Base-by-base conservation (phyloP, 352 stramenopile species). In the Elongisporangium prolatum region DNA sequence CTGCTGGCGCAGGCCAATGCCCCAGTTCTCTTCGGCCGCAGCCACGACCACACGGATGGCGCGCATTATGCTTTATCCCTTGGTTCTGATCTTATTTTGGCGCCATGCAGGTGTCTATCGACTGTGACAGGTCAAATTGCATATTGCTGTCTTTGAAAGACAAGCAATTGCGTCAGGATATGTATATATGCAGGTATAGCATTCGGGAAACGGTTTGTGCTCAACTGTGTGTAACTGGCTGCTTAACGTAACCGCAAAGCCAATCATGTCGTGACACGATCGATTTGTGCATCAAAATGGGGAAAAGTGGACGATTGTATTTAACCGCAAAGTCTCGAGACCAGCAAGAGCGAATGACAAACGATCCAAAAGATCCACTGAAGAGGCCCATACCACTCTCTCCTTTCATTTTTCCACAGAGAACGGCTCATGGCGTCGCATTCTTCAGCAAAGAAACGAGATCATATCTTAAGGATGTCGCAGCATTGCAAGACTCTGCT, bases 1-100 rank as follows among this genome's bases (percentile, higher is more conserved):
- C 60, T 81, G 64, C 60, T 92, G 77, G 11, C 82, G 71, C 25
- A 85, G 70, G 24, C 93, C 93, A 54, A 98, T 98, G 56, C 93
- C 93, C 53, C 91, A 82, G 54, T 79, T 84, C 53, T 74, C 70
- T 50, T 95, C 88, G 4, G 87, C 84, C 47, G 85, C 88, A 17
- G 93, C 93, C 48, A 97, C 93, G 18, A 98, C 88, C 51, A 98
- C 68, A 47, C 74, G 84, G 25, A 97, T 44, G 9, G 71, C 68
- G 28, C 72, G 69, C 63, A 68, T 53, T 38, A 56, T 74, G 48
- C 16, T 49, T 34, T 34, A 8, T 11, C 10, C 5, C 9, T 40
- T 13, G 28, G 34, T 2, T 17, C 10, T 44, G 34, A 17, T 44
- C 34, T 17, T 38, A 25, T 22, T 21, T 65, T 60, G 44, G 38